phyloP scores from a whole-genome alignment of 2,329 filamentous ascomycete genomes.

The Cucurbitaria berberidis region DNA sequence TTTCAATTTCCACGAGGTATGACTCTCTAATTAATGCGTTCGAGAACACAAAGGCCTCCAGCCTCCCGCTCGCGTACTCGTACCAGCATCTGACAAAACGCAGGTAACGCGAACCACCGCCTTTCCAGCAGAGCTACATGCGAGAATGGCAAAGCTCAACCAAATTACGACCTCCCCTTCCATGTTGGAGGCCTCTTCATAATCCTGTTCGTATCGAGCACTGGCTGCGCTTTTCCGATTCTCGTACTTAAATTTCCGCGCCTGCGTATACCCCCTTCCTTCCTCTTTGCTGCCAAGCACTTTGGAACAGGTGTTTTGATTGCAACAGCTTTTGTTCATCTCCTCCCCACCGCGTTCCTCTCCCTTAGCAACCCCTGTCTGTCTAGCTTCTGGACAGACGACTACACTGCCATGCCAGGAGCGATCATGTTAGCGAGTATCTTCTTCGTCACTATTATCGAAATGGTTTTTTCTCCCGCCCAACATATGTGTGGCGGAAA shows the following conservation, averaged over 20 bases:
- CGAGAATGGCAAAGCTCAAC: constrained; percentile 25
- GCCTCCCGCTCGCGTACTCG: background rate
- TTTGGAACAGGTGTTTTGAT: constrained; percentile 77
- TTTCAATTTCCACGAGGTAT: constrained; percentile 17
- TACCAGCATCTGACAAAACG: background rate
- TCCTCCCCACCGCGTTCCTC: constrained; percentile 65
- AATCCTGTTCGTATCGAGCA: constrained; percentile 42
- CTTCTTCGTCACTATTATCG: constrained; percentile 66
- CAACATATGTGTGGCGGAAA: constrained; percentile 63
- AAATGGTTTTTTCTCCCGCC: constrained; percentile 64
- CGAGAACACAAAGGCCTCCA: background rate
- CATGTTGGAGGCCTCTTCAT: constrained; percentile 44
- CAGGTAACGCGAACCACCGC: background rate
- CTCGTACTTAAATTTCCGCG: constrained; percentile 65
- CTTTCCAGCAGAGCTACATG: constrained; percentile 27
- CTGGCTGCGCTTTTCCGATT: constrained; percentile 66
- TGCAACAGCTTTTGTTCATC: constrained; percentile 82
- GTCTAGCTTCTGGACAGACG: constrained; percentile 62
- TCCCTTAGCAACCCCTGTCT: constrained; percentile 56
- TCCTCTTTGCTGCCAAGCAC: constrained; percentile 65
- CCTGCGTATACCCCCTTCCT: constrained; percentile 65
- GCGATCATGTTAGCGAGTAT: constrained; percentile 68
- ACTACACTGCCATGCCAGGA: constrained; percentile 66
- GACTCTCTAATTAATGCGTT: background rate
- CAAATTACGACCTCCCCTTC: constrained; percentile 37